Evolutionary conservation across 768 basidiomycete genomes (phyloP), one percentile per base, ranked within the genome.

Genomic region (Trametes villosa): DNA sequence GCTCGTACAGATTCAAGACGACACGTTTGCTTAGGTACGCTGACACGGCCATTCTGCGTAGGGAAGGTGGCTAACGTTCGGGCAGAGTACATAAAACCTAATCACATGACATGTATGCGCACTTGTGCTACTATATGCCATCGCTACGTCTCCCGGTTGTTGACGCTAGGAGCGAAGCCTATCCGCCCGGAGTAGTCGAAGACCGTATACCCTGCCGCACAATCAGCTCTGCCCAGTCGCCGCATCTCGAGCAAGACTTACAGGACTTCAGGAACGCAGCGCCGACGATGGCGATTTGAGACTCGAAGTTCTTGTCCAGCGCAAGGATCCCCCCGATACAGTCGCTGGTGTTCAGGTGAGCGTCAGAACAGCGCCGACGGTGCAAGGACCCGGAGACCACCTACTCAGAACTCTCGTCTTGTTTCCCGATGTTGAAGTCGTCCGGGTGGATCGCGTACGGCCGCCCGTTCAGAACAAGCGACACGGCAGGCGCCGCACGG

Each of bases 191-290:
- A 76, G 60, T 87, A 86, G 70, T 88, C 87, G 66, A 80, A 89
- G 26, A 81, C 75, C 6, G 82, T 76, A 67, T 88, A 85, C 82
- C 85, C 86, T 88, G 57, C 12, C n/a, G 20, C 47, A 59, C 30
- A 45, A 40, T 58, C 30, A 47, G 45, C 29, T 29, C 15, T 22
- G 20, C 15, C 7, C 22, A 5, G n/a, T 13, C 22, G 17, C 27
- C 54, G 31, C 49, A 64, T 48, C 44, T 3, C 20, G 41, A 18
- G 1, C 27, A 50, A 27, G 9, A 75, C 84, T 69, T 60, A 85
- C 88, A 89, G 11, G 83, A 86, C 74, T 89, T 89, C 46, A 88
- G 68, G 67, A 89, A 88, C 65, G 79, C 81, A 68, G 82, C 86
- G 1, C 85, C 87, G 53, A 89, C 77, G 70, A 89, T 84, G 15